Base-by-base conservation (phyloP, 148 eudicot genomes). In the Polygonum aviculare region DNA sequence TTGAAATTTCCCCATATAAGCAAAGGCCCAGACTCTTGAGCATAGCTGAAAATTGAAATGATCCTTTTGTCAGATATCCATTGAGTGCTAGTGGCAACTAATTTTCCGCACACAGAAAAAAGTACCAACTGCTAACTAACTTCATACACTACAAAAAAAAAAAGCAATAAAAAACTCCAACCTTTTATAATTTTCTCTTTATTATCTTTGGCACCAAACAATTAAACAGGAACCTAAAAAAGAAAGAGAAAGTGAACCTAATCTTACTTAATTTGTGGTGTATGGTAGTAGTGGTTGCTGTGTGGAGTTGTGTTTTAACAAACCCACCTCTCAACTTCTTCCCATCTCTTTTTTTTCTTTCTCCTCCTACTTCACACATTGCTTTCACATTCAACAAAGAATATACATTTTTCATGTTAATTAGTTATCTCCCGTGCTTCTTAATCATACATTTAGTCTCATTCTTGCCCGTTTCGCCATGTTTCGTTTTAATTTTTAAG, bases 241-340 rank as follows among this genome's bases (percentile, higher is more conserved):
- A 62, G 75, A 73, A 48, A 73, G 15, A 73, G 59, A 44, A 73
- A 73, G 75, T 18, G 40, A 73, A 73, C 75, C 75, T 73, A 73
- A 73, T 48, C 54, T 12, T 67, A 14, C 5, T 63, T 12, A 33
- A 67, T n/a, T 67, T 35, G 10, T 67, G 45, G 72, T 67, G 72
- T 36, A 1, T 67, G 44, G 72, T 67, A 67, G 44, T 67, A 36
- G 72, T 67, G 19, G 72, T 67, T 67, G 44, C 16, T 10, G 6
- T 62, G 72, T 67, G 72, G 60, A n/a, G 60, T n/a, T 54, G 21
- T n/a, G 60, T 54, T 12, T 67, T 67, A 67, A 67, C 54, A 73
- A 73, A 73, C 75, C 75, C 57, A 48, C 52, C 31, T 73, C 54
- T 73, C 54, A 44, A 11, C 54, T n/a, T 26, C 52, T 1, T 52